Evolutionary conservation across 139 green algal species (phyloP), one percentile per base, ranked within the genome.

Genomic region (Chlamydomonas sp.): DNA sequence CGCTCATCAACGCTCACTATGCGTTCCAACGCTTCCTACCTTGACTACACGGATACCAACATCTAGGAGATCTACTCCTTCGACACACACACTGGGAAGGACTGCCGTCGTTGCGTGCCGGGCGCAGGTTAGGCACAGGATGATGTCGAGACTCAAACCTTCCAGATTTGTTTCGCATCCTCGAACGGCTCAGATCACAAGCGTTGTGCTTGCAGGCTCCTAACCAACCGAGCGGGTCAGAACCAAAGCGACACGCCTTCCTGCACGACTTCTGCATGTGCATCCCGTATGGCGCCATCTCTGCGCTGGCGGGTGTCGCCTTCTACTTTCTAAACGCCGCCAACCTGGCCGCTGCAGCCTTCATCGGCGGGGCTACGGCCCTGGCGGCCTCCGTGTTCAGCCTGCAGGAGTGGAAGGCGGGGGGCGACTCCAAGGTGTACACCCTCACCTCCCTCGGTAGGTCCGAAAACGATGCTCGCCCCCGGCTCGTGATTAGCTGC

Each of bases 191-290:
- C 31, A 49, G 31, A 49, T 49, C 31, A 49, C 31, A 49, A 49
- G 0, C 31, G 31, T 49, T 49, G 31, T 49, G 31, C 31, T 49
- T 49, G 31, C 31, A 49, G 31, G 31, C 31, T 49, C 31, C 31
- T 49, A 49, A 49, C 14, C 72, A 80, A 63, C 83, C 83, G 2
- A 78, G 61, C 61, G 83, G 83, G 4, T 12, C 72, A 1, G 17
- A 15, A 4, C 83, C 83, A 5, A 4, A 62, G 8, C 86, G 92
- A 2, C 91, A 95, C 81, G 95, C 96, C 3, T 78, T 94, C 69
- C 89, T 98, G 60, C 96, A 98, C 78, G 96, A 98, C 86, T 98
- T 98, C 78, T 98, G 96, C 92, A 97, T 98, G 96, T 86, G 71
- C 79, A 95, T 98, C 69, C 96, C 96, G 1, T 98, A 96, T 81